Percentiles rank a stretch among this genome's conserved stretches.
Conservation (phyloP, 2,329 filamentous ascomycete species). For the Xylariaceae sp. region DNA sequence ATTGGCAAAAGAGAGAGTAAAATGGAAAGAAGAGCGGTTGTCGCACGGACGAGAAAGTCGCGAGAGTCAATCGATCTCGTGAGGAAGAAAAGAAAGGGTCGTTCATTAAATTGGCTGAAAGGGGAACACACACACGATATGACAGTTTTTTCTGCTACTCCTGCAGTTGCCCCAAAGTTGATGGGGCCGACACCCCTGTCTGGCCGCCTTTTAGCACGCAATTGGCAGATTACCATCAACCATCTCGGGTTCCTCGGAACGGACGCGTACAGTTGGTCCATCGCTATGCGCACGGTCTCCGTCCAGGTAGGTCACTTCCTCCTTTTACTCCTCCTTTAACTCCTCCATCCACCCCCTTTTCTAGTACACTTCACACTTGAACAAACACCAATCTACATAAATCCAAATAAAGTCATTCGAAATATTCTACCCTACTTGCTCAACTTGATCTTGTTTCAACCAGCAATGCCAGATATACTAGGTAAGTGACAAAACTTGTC, state of each 20-base stretch:
- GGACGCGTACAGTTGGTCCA: constrained; percentile 13
- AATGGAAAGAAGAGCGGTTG: constrained; percentile 28
- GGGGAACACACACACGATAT: constrained; percentile 10
- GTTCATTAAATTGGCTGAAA: constrained; percentile 9
- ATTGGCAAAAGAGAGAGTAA: constrained; percentile 24
- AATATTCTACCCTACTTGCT: no score
- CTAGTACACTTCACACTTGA: no score
- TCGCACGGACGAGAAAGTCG: constrained; percentile 25
- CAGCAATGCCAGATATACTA: no score
- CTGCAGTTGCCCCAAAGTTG: constrained; percentile 3
- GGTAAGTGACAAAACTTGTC: no score
- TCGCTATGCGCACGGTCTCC: background rate
- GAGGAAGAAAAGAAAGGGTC: constrained; percentile 10
- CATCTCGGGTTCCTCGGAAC: constrained; percentile 15
- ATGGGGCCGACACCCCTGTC: constrained; percentile 9
- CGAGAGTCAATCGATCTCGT: constrained; percentile 13
- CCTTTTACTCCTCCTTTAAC: no score
- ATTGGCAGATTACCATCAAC: background rate
- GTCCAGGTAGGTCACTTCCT: background rate
- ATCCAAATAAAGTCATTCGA: no score
- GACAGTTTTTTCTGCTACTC: constrained; percentile 9
- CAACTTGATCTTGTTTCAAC: no score
- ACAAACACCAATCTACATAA: no score
- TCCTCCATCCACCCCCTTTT: no score
- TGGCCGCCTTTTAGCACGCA: background rate